Base-by-base conservation (phyloP, 129 eudicot genomes). In the Flaveria sonorensis region DNA sequence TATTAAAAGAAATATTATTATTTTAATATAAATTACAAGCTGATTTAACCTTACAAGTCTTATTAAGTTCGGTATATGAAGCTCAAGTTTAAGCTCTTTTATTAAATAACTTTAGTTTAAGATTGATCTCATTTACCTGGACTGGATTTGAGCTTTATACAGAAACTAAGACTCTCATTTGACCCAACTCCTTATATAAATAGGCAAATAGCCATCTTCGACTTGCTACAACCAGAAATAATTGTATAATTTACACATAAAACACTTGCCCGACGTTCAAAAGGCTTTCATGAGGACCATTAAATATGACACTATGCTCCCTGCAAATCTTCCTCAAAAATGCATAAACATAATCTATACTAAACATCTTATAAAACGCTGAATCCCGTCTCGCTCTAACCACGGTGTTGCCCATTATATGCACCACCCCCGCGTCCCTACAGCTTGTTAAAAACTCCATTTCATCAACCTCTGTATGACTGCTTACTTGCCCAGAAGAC, bases 241-340 rank as follows among this genome's bases (percentile, higher is more conserved):
- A 56, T 56, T 8, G 12, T 51, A 67, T 69, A 83, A 65, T 52
- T 87, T 74, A 90, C 57, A 93, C 98, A 84, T 81, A 93, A 85
- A 93, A 89, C 75, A 93, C 77, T 83, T 93, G 98, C 1, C 98
- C 98, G 59, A 93, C 98, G 46, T 93, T 93, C 76, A 93, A 86
- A 40, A 93, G 90, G 76, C 95, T 90, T 68, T 93, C 98, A 86
- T 93, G 98, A 71, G 98, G 98, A 60, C 90, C 87, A 84, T 93
- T 88, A 62, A 93, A 90, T 21, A 93, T 93, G 26, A 87, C 98
- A 84, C 98, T 93, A 74, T 93, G 78, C 71, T 93, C 98, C 89
- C 98, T 87, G 86, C 98, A 90, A 6, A 93, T 93, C 89, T 93
- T 93, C 88, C 98, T 83, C 51, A 93, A 86, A 74, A 93, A 93